Percentiles rank a stretch among this genome's conserved stretches.
phyloP scores from a whole-genome alignment of 169 alveolate species.

The Toxoplasma gondii region DNA sequence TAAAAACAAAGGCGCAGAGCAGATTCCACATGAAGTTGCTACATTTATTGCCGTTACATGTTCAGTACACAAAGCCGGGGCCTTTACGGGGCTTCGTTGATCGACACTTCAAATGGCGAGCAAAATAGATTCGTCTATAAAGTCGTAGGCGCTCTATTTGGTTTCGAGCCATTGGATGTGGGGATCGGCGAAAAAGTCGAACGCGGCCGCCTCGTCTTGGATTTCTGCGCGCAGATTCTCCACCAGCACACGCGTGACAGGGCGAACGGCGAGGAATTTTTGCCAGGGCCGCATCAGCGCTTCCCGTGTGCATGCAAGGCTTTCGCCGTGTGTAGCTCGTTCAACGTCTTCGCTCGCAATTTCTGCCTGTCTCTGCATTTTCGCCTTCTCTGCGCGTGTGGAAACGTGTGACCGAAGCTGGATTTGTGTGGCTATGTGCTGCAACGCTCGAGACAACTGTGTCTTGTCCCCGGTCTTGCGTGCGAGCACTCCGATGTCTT shows the following conservation, averaged over 20 bases:
- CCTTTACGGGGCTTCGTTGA: too few relatives aligned
- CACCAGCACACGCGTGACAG: background rate
- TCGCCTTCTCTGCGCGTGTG: conserved; percentile 1
- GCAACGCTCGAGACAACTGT: background rate
- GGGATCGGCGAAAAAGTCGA: background rate
- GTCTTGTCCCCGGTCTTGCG: background rate
- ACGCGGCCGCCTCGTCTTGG: background rate
- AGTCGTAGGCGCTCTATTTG: background rate
- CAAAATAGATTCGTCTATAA: too few relatives aligned
- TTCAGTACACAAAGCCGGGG: too few relatives aligned
- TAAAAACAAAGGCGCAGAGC: too few relatives aligned
- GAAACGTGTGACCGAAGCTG: background rate
- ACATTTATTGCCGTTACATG: too few relatives aligned
- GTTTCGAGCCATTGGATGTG: background rate
- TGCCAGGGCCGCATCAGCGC: conserved; percentile 39
- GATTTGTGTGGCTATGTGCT: background rate
- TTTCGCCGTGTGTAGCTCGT: background rate
- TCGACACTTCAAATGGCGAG: too few relatives aligned
- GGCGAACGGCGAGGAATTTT: background rate
- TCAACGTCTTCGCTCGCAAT: background rate
- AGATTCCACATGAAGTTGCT: too few relatives aligned
- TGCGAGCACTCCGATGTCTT: conserved; percentile 9
- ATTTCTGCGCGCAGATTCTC: conserved; percentile 6
- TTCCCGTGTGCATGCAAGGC: conserved; percentile 36
- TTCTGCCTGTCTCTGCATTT: conserved; percentile 14